These are phyloP conservation scores for Acrocalymma vagum DNA, from an alignment of 2,329 filamentous ascomycete species.

Conservation along the genomic window DNA sequence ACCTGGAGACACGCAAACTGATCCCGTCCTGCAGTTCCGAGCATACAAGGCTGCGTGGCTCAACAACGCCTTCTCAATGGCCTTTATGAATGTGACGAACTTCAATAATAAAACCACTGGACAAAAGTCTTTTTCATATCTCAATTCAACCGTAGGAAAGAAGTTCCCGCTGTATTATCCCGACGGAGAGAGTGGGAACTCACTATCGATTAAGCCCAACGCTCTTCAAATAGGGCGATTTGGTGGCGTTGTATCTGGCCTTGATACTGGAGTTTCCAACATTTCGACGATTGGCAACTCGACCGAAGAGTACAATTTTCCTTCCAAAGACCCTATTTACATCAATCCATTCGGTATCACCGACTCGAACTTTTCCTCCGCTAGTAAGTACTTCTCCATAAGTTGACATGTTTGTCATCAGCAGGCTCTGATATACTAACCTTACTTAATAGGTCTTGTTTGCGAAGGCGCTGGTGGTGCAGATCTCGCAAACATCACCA, in stretches of 20 bases:
- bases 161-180: conserved; percentile 37
- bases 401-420: background rate
- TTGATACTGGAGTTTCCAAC: conserved; percentile 10
- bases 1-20: conserved; percentile 38
- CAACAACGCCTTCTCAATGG: conserved; percentile 51
- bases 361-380: conserved; percentile 1
- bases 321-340: conserved; percentile 5
- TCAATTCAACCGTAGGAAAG: conserved; percentile 49
- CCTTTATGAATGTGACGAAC: conserved; percentile 52
- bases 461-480: conserved; percentile 40
- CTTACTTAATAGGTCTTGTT: conserved; percentile 3
- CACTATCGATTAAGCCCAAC: background rate
- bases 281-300: conserved; percentile 5
- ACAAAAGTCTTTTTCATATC: conserved; percentile 41
- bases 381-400: conserved; percentile 2
- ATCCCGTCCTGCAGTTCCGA: conserved; percentile 48
- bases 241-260: background rate
- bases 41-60: conserved; percentile 57
- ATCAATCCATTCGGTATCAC: conserved; percentile 12
- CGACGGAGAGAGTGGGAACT: background rate
- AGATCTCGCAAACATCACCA: conserved; percentile 53
- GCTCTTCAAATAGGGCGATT: background rate
- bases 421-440: background rate
- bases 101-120: conserved; percentile 8
- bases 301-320: conserved; percentile 5